These are phyloP conservation scores for Spizellomyces punctatus DNA, from an alignment of 192 early-diverging fungal species.

Conservation along the genomic window DNA sequence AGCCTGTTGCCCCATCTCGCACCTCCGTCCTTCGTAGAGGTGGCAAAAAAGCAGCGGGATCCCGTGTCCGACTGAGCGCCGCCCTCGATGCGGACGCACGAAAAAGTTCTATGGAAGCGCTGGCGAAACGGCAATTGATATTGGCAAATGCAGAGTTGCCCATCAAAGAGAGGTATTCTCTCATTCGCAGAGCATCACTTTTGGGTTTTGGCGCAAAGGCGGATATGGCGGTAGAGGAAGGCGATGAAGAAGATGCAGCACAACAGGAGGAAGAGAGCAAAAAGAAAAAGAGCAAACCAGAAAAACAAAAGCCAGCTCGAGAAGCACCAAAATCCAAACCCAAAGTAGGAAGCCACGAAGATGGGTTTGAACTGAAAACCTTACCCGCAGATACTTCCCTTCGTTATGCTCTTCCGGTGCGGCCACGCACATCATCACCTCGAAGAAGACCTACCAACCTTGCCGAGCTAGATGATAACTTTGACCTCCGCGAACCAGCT, in stretches of 20 bases:
- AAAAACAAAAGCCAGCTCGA: neutral
- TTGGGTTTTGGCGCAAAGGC: constrained; percentile 2
- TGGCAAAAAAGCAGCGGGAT: constrained; percentile 2
- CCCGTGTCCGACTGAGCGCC: constrained; percentile 6
- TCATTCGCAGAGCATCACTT: constrained; percentile 11
- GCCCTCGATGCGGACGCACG: neutral
- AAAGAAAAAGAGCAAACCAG: neutral
- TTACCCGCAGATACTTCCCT: too few relatives aligned
- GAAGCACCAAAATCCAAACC: neutral
- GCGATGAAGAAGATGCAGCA: constrained; percentile 13
- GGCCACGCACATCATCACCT: neutral
- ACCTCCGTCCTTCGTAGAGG: neutral
- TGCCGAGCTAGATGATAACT: neutral
- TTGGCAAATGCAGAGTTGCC: constrained; percentile 22
- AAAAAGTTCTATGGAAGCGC: constrained; percentile 11
- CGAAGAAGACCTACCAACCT: neutral
- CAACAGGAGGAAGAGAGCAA: neutral
- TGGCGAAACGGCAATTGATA: constrained; percentile 28
- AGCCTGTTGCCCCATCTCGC: neutral
- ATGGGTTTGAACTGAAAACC: too few relatives aligned
- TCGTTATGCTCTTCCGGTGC: neutral
- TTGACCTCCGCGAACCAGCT: constrained; percentile 4
- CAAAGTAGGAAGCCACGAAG: too few relatives aligned
- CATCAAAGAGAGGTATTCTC: constrained; percentile 12
- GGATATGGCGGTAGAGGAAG: neutral